Conservation (phyloP, 495 filamentous ascomycete species). For the Hypomontagnella monticulosa region DNA sequence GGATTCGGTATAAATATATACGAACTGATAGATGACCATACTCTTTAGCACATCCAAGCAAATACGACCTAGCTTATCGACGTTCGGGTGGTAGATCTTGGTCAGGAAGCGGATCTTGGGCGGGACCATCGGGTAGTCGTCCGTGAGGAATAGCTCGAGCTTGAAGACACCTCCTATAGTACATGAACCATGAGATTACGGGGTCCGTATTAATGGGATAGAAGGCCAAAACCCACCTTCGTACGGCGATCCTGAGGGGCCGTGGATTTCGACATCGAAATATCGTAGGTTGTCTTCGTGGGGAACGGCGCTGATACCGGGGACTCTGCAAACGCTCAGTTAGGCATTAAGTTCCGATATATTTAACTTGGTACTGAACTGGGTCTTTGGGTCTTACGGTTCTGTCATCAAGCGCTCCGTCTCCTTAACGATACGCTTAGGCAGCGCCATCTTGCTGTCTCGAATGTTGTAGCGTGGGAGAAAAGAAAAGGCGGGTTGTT, state of each 20-base stretch:
- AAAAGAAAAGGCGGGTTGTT: conserved; percentile 1
- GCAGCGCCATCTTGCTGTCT: conserved; percentile 71
- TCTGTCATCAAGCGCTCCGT: conserved; percentile 97
- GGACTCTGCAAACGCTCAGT: conserved; percentile 68
- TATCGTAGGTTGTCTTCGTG: conserved; percentile 98
- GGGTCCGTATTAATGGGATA: not conserved
- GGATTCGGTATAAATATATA: not conserved
- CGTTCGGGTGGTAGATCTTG: conserved; percentile 99
- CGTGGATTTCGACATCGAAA: conserved; percentile 96
- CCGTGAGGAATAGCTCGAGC: conserved; percentile 97
- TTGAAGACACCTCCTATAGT: conserved; percentile 88
- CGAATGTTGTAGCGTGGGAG: not conserved
- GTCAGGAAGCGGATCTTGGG: conserved; percentile 98
- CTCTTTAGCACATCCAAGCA: conserved; percentile 98
- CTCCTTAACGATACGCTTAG: conserved; percentile 98
- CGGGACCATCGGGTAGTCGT: conserved; percentile 99
- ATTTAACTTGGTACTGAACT: not conserved
- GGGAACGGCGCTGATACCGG: conserved; percentile 96
- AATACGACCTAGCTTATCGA: conserved; percentile 96
- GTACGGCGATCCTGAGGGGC: conserved; percentile 92
- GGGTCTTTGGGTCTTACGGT: conserved; percentile 69
- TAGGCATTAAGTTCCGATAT: conserved; percentile 10
- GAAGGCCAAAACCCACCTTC: conserved; percentile 67
- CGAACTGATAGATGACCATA: conserved; percentile 50
- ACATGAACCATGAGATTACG: conserved; percentile 14